A percentile compares a stretch with the other conserved stretches of the same genome.
phyloP scores from a whole-genome alignment of 1,284 basidiomycete species.

The Cutaneotrichosporon arboriforme region DNA sequence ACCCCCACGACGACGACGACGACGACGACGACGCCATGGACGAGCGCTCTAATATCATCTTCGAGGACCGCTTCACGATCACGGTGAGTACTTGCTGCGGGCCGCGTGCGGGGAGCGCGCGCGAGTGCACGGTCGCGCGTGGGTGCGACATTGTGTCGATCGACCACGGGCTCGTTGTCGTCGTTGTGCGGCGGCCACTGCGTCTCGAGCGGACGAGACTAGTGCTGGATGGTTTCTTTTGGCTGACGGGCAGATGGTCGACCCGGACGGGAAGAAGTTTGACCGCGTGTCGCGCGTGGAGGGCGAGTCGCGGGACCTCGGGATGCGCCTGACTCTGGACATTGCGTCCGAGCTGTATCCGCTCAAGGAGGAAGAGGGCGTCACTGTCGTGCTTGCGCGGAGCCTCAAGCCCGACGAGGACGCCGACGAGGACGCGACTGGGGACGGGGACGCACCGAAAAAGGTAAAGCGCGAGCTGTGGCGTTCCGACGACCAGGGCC shows the following conservation, averaged over 20 bases:
- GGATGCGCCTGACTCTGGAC: slow-evolving; percentile 84
- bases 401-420: slow-evolving; percentile 64
- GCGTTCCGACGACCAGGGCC: slow-evolving; percentile 67
- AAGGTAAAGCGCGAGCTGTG: slow-evolving; percentile 82
- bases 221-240: too few relatives aligned
- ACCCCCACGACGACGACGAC: background rate
- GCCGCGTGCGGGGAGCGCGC: too few relatives aligned
- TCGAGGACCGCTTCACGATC: slow-evolving; percentile 85
- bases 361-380: slow-evolving; percentile 62
- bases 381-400: slow-evolving; percentile 80
- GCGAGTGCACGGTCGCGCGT: too few relatives aligned
- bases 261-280: slow-evolving; percentile 79
- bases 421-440: slow-evolving; percentile 47
- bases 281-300: slow-evolving; percentile 73
- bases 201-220: too few relatives aligned
- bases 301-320: slow-evolving; percentile 76
- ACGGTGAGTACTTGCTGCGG: slow-evolving; percentile 48
- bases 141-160: too few relatives aligned
- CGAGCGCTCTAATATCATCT: slow-evolving; percentile 52
- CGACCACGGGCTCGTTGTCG: too few relatives aligned
- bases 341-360: slow-evolving; percentile 85
- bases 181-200: too few relatives aligned
- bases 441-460: slow-evolving; percentile 50
- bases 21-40: slow-evolving; percentile 9
- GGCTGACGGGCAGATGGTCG: slow-evolving; percentile 61